Evolutionary conservation across 495 filamentous ascomycete genomes (phyloP), one percentile per base, ranked within the genome.

Genomic region (Lasiosphaeria miniovina): DNA sequence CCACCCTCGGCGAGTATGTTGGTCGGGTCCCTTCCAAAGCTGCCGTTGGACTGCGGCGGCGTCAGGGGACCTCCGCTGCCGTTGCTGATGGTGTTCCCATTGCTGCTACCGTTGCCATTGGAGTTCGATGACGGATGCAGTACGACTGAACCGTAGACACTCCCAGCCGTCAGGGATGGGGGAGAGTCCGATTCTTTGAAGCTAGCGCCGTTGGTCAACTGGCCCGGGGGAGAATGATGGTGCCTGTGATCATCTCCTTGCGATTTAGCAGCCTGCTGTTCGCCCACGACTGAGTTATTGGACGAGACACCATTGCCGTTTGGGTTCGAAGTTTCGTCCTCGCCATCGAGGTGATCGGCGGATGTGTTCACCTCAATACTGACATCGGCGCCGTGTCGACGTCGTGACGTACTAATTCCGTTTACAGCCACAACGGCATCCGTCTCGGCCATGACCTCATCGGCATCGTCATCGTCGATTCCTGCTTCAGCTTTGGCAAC

Each of bases 1-100:
- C 92, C 92, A 50, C 92, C 92, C 52, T 87, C 76, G 4, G 82
- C 79, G 36, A 94, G 74, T 4, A 81, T 75, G 15, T 84, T 80
- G 9, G 78, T 72, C 46, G 83, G 66, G 24, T 68, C 63, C 6
- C 64, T 49, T 36, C 61, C 67, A 31, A 74, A 64, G 58, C 77
- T 79, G 49, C 77, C 79, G 61, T 81, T 82, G 1, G 74, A 78
- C 40, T 78, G 80, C 0, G 75, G 77, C 51, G 78, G 77, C 7
- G 78, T 80, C 36, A 74, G 74, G 3, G 79, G 74, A 4, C 64
- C 71, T 1, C 54, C 41, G 10, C 9, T 40, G 34, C 34, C 24
- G 24, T 24, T 24, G 24, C 24, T 24, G 24, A 24, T 24, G 1
- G 24, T 24, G 24, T 24, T 24, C 24, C 24, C 24, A 24, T 24